A percentile compares a stretch with the other conserved stretches of the same genome.
These are phyloP conservation scores for Auriscalpium microsporum DNA, from an alignment of 768 basidiomycete genomes.

Conservation along the genomic window DNA sequence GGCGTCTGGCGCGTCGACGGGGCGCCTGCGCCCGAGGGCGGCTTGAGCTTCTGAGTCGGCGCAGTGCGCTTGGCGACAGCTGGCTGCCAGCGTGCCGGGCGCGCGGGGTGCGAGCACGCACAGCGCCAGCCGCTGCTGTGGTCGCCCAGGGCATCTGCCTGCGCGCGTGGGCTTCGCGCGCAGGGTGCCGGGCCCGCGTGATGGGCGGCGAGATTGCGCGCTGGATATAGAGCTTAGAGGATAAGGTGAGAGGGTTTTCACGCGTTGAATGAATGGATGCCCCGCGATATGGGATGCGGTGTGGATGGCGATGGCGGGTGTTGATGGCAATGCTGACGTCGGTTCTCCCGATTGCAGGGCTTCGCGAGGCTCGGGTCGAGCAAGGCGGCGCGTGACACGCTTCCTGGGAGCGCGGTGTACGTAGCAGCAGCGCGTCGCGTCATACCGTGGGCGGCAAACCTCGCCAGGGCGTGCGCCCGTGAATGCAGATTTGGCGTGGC, in stretches of 20 bases:
- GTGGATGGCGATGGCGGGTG: too few species aligned
- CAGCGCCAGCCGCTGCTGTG: not conserved
- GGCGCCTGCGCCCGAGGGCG: conserved; percentile 4
- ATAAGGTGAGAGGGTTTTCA: not conserved
- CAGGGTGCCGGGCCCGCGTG: not conserved
- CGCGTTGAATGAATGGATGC: too few species aligned
- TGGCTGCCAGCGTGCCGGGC: not conserved
- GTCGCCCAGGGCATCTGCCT: not conserved
- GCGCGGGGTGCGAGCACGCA: not conserved
- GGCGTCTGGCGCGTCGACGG: conserved; percentile 6
- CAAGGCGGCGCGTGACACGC: too few species aligned
- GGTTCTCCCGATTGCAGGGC: not conserved
- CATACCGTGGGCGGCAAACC: too few species aligned
- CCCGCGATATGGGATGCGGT: too few species aligned
- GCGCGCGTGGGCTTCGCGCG: not conserved
- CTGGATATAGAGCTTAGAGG: not conserved
- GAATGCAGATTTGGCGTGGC: too few species aligned
- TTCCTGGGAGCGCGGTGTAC: too few species aligned
- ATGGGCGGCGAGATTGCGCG: not conserved
- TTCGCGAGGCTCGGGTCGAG: too few species aligned
- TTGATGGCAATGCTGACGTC: not conserved
- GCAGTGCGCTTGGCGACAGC: not conserved
- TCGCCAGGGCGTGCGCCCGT: too few species aligned
- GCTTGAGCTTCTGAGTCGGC: conserved; percentile 11
- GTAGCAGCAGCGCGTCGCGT: too few species aligned